Percentiles rank a stretch among this genome's conserved stretches.
Conservation (phyloP, 495 filamentous ascomycete species). For the Neurospora sp. region DNA sequence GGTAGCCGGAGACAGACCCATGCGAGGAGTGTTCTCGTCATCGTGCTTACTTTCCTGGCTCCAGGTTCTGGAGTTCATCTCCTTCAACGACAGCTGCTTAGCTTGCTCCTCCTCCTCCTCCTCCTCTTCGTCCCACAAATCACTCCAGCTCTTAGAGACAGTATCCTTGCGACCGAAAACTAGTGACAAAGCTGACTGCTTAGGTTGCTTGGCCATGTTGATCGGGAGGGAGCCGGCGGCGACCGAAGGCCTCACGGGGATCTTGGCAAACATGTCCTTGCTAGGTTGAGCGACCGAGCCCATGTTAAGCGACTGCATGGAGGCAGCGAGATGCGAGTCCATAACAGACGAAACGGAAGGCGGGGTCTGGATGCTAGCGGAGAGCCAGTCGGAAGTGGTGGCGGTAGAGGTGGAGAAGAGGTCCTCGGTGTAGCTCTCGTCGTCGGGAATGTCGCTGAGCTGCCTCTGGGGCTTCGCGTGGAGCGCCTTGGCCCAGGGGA, state of each 20-base stretch:
- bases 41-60: conserved; percentile 60
- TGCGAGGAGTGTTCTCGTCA: conserved; percentile 36
- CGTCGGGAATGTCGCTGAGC: conserved; percentile 75
- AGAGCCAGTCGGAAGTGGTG: conserved; percentile 58
- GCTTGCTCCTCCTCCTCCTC: conserved; percentile 50
- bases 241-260: conserved; percentile 20
- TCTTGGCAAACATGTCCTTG: conserved; percentile 18
- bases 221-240: conserved; percentile 74
- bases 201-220: conserved; percentile 50
- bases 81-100: conserved; percentile 50
- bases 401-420: conserved; percentile 75
- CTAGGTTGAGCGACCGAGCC: conserved; percentile 27
- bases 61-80: conserved; percentile 71
- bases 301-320: conserved; percentile 48
- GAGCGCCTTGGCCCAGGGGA: conserved; percentile 91
- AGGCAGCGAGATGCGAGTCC: conserved; percentile 64
- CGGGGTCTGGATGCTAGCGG: conserved; percentile 53
- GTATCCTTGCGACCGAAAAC: conserved; percentile 66
- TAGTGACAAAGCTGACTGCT: conserved; percentile 56
- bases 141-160: conserved; percentile 94
- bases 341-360: conserved; percentile 65
- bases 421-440: conserved; percentile 70
- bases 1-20: conserved; percentile 41
- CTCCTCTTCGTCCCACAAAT: conserved; percentile 86
- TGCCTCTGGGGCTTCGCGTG: conserved; percentile 73